phyloP scores from a whole-genome alignment of 2,329 filamentous ascomycete species.

The Fusarium devonianum region DNA sequence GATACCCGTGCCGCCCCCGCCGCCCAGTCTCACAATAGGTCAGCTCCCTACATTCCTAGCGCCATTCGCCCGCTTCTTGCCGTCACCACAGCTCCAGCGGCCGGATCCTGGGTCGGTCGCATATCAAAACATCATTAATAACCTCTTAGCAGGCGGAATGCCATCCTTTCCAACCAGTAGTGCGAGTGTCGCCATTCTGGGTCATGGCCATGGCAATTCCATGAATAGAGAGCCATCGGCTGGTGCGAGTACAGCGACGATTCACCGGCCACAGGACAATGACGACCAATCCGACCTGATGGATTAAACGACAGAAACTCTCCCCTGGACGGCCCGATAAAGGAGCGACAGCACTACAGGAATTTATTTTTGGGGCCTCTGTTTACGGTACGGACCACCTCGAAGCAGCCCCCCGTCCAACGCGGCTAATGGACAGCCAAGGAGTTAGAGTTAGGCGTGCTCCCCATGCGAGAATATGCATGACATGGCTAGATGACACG shows the following conservation, averaged over 20 bases:
- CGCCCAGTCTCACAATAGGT: constrained; percentile 30
- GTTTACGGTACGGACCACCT: constrained; percentile 26
- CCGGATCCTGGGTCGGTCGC: constrained; percentile 31
- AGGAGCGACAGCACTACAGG: constrained; percentile 18
- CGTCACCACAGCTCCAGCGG: constrained; percentile 28
- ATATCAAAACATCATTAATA: constrained; percentile 43
- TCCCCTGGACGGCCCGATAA: constrained; percentile 22
- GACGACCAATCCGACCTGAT: constrained; percentile 32
- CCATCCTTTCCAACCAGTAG: constrained; percentile 20
- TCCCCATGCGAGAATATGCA: too few species aligned
- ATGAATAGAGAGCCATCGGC: constrained; percentile 38
- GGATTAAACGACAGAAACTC: constrained; percentile 29
- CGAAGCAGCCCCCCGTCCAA: background rate
- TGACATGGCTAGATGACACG: constrained; percentile 29
- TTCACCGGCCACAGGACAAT: constrained; percentile 42
- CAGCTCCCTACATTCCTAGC: constrained; percentile 36
- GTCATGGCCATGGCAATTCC: constrained; percentile 33
- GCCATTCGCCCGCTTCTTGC: constrained; percentile 26
- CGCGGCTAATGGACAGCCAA: constrained; percentile 9
- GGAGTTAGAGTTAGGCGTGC: constrained; percentile 29
- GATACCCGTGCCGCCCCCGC: constrained; percentile 42
- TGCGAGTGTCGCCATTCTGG: constrained; percentile 45
- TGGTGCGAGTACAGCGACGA: constrained; percentile 49
- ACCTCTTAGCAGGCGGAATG: constrained; percentile 35
- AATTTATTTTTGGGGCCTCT: constrained; percentile 27